These are phyloP conservation scores for Claviceps sp. DNA, from an alignment of 2,329 filamentous ascomycete genomes.

Conservation along the genomic window DNA sequence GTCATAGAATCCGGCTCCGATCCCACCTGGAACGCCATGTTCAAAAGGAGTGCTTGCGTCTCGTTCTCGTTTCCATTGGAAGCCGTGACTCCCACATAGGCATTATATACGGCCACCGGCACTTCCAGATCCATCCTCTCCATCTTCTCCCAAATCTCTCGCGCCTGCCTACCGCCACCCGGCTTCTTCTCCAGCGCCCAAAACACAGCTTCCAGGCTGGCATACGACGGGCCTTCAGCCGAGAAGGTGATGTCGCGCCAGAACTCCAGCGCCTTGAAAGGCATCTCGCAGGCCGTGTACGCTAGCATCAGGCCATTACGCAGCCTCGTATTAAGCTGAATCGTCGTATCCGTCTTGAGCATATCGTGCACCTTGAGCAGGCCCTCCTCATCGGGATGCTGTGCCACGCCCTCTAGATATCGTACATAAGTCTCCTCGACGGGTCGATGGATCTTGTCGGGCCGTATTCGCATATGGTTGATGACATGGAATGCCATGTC, in stretches of 20 bases:
- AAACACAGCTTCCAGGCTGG: slow-evolving; percentile 69
- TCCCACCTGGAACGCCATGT: slow-evolving; percentile 54
- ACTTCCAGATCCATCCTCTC: slow-evolving; percentile 66
- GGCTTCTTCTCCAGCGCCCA: slow-evolving; percentile 56
- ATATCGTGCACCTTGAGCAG: slow-evolving; percentile 78
- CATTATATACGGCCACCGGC: slow-evolving; percentile 57
- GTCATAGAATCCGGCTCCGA: slow-evolving; percentile 54
- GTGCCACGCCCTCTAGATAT: slow-evolving; percentile 64
- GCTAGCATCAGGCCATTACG: slow-evolving; percentile 81
- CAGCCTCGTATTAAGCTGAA: slow-evolving; percentile 63
- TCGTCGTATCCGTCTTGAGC: slow-evolving; percentile 77
- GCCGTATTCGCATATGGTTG: slow-evolving; percentile 80
- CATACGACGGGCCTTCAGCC: slow-evolving; percentile 74
- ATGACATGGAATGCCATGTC: slow-evolving; percentile 84
- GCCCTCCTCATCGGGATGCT: slow-evolving; percentile 39
- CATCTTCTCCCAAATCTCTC: slow-evolving; percentile 58
- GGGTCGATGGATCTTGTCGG: slow-evolving; percentile 49
- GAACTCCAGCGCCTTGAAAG: slow-evolving; percentile 57
- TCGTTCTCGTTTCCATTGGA: slow-evolving; percentile 59
- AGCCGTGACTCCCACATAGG: slow-evolving; percentile 65
- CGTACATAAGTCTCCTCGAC: slow-evolving; percentile 61
- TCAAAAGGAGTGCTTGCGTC: slow-evolving; percentile 50
- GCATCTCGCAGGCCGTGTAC: slow-evolving; percentile 56
- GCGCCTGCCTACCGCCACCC: slow-evolving; percentile 45
- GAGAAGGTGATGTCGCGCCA: slow-evolving; percentile 77